Evolutionary conservation across 768 basidiomycete species (phyloP), one percentile per base, ranked within the genome.

Genomic region (Lactarius vividus): DNA sequence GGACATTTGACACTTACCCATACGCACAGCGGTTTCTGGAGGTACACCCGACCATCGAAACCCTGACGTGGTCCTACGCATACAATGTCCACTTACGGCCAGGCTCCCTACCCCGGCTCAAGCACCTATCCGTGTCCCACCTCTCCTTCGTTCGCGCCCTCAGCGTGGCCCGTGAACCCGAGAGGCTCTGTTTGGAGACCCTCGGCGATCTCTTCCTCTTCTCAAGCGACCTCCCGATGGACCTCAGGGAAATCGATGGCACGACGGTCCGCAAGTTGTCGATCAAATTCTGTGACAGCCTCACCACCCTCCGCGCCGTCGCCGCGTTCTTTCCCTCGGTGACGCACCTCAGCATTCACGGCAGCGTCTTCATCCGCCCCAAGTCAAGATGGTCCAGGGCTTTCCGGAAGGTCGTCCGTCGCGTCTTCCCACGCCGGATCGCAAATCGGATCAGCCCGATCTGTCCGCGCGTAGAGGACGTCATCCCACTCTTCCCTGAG

Each of bases 121-220:
- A 67, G 26, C 66, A 67, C 53, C 66, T 67, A 13, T 67, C 61
- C 40, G 66, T 67, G 52, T 63, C 66, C 10, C 66, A 67, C 42
- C 61, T 67, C n/a, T 52, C 61, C 52, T 67, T 67, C 11, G 61
- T 67, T 15, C 66, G 66, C 28, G 66, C 66, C n/a, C 61, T 67
- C 40, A 63, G 66, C 53, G 53, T 42, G 1, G 66, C 66, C 33
- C 66, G 66, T 20, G 57, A 33, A 10, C 57, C 65, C 1, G 62
- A 44, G 15, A 62, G 53, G 52, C 66, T 67, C 28, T 35, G 39
- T 33, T 40, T 67, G 16, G 61, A 67, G 42, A 67, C 66, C 18
- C 62, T 67, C 42, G 66, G 66, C 16, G 66, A 67, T 13, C 66
- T 67, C 52, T 67, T 67, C 42, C 57, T 67, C n/a, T 67, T 67